These are phyloP conservation scores for Didymella segeticola DNA, from an alignment of 2,329 filamentous ascomycete species.

Conservation along the genomic window DNA sequence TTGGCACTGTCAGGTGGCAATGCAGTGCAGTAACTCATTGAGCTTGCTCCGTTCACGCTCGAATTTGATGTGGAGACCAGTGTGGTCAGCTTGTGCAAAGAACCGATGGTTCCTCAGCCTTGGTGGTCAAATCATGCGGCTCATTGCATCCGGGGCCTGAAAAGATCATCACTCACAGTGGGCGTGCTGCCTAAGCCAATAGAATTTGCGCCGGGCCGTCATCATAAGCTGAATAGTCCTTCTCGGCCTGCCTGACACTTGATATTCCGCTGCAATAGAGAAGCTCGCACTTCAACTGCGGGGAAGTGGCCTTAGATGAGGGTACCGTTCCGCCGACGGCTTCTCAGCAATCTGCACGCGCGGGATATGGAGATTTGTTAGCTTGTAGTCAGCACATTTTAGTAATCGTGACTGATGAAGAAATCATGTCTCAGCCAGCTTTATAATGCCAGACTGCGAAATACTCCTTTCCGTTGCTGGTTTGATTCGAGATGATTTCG, in stretches of 20 bases:
- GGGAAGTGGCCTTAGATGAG: not conserved
- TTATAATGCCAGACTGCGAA: too few species aligned
- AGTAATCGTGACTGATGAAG: not conserved
- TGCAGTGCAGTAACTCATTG: not conserved
- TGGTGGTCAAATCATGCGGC: not conserved
- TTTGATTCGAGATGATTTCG: too few species aligned
- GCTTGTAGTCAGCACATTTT: too few species aligned
- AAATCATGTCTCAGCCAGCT: too few species aligned
- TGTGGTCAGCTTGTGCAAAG: not conserved
- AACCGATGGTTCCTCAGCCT: not conserved
- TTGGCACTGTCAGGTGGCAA: slow-evolving; percentile 5
- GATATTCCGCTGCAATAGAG: not conserved
- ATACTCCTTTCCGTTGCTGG: too few species aligned
- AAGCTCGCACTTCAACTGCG: not conserved
- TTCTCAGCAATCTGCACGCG: too few species aligned
- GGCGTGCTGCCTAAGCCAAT: not conserved
- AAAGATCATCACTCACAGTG: not conserved
- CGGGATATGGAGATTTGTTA: not conserved
- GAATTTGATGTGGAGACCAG: not conserved
- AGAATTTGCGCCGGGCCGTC: not conserved
- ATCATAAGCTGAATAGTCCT: not conserved
- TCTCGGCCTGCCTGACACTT: not conserved
- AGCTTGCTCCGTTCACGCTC: not conserved
- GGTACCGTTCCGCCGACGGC: not conserved
- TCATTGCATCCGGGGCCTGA: not conserved